Conservation (phyloP, 495 filamentous ascomycete genomes). For the Daldinia childiae region DNA sequence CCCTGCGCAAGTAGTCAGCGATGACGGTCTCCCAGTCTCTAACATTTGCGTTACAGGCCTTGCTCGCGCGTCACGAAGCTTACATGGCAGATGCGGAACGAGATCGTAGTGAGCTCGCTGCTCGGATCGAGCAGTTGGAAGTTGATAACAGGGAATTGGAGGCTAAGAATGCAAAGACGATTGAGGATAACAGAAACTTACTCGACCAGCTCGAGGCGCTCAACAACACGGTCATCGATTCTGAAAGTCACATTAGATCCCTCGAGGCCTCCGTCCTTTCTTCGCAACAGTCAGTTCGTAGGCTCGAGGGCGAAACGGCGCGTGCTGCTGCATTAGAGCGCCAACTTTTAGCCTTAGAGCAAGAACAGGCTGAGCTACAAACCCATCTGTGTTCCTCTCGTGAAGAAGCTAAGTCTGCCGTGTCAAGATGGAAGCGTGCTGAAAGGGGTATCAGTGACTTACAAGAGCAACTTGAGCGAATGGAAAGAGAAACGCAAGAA, state of each 20-base stretch:
- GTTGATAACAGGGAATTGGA: slow-evolving; percentile 79
- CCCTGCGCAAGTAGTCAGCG: slow-evolving; percentile 24
- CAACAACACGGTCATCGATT: slow-evolving; percentile 76
- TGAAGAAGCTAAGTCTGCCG: slow-evolving; percentile 76
- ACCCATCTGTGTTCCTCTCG: slow-evolving; percentile 68
- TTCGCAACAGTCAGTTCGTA: slow-evolving; percentile 77
- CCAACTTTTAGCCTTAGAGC: slow-evolving; percentile 79
- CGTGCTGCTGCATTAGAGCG: slow-evolving; percentile 80
- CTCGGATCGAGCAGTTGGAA: slow-evolving; percentile 79
- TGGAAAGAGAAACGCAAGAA: slow-evolving; percentile 84
- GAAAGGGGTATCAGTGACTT: slow-evolving; percentile 76
- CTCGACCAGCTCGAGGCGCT: slow-evolving; percentile 83
- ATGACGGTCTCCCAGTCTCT: slow-evolving; percentile 56
- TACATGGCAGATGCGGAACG: slow-evolving; percentile 91
- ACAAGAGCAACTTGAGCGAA: slow-evolving; percentile 86
- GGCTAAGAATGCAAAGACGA: slow-evolving; percentile 72
- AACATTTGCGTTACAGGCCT: slow-evolving; percentile 82
- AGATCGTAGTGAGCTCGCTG: slow-evolving; percentile 74
- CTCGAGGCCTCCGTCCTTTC: slow-evolving; percentile 77
- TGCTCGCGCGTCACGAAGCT: slow-evolving; percentile 89
- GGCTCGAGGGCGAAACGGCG: slow-evolving; percentile 74
- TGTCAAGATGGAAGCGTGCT: slow-evolving; percentile 83
- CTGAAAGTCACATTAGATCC: slow-evolving; percentile 75
- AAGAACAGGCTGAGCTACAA: slow-evolving; percentile 78
- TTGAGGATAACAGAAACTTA: slow-evolving; percentile 81